Percentiles rank a stretch among this genome's conserved stretches.
Conservation (phyloP, 768 basidiomycete genomes). For the Thelephora ganbajun region DNA sequence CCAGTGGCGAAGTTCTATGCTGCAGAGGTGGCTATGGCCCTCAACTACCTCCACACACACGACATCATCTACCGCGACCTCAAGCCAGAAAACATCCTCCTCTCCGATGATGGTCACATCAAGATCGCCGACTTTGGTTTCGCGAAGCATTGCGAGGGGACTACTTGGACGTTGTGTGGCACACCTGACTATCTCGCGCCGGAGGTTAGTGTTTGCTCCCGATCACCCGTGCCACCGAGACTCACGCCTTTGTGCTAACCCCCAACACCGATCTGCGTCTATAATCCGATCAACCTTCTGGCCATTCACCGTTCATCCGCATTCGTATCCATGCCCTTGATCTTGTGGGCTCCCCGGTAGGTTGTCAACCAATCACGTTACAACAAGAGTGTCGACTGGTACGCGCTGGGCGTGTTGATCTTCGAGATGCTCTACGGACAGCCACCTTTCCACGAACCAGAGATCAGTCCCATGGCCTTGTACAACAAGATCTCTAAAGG, state of each 20-base stretch:
- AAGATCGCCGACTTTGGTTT: conserved; percentile 97
- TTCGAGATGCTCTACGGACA: conserved; percentile 97
- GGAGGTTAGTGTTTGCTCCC: conserved; percentile 36
- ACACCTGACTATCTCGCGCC: conserved; percentile 97
- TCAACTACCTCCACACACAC: conserved; percentile 75
- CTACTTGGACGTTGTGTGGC: conserved; percentile 92
- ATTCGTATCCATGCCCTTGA: not conserved
- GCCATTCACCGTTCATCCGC: not conserved
- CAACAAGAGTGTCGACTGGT: conserved; percentile 97
- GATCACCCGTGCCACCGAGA: not conserved
- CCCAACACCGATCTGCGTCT: not conserved
- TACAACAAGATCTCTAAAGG: conserved; percentile 87
- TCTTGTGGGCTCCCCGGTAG: conserved; percentile 20
- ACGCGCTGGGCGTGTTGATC: conserved; percentile 91
- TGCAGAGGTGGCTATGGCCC: conserved; percentile 85
- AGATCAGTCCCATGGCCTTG: conserved; percentile 70
- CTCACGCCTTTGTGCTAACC: not conserved
- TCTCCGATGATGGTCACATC: conserved; percentile 91
- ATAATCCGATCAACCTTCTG: not conserved
- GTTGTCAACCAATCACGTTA: conserved; percentile 75
- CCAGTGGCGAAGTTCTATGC: conserved; percentile 98
- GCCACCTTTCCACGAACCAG: conserved; percentile 86
- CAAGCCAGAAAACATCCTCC: conserved; percentile 92
- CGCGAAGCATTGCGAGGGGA: conserved; percentile 75
- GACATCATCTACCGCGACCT: conserved; percentile 96